Base-by-base conservation (phyloP, 495 filamentous ascomycete species). In the Ascodesmis nigricans region DNA sequence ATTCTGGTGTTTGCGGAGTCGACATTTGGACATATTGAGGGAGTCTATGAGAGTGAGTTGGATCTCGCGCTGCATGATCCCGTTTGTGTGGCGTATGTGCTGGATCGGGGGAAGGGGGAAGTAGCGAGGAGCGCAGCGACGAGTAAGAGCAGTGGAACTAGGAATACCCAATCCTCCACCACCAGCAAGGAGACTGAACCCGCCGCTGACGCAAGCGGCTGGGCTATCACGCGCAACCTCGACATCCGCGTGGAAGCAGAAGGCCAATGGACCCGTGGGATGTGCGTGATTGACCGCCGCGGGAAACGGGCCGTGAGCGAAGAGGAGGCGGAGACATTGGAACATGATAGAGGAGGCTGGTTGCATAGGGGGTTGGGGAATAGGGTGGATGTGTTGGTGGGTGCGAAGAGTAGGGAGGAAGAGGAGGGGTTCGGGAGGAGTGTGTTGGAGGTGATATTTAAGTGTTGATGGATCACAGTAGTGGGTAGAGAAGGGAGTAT, bases 191-290 rank as follows among this genome's bases (percentile, higher is more conserved):
- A 29, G 3, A 61, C 55, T 13, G 58, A 67, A 25, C 7, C 7
- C 6, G 23, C 31, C 1, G 54, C 59, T 6, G 55, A 58, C 35
- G 36, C 52, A 6, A 43, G n/a, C n/a, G n/a, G 51, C 0, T 64
- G 69, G 51, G 43, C 50, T 1, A 28, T 49, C 18, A 49, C 38
- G 1, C 57, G 54, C 19, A 55, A 53, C 1, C 58, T 67, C 52
- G 87, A 97, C 55, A 73, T 95, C 33, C 64, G 87, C 9, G 59
- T 97, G 16, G 87, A 97, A 53, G 78, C 78, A 1, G 51, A 63
- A 20, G 87, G 87, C 3, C 84, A 95, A 55, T 97, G 87, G 87
- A 92, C 84, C 33, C 61, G 75, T 27, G 87, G 87, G 1, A 78
- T 81, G 73, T 82, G 79, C 51, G 65, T 95, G 11, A 59, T 80